Evolutionary conservation across 495 filamentous ascomycete species (phyloP), one percentile per base, ranked within the genome.

Genomic region (Xylaria grammica): DNA sequence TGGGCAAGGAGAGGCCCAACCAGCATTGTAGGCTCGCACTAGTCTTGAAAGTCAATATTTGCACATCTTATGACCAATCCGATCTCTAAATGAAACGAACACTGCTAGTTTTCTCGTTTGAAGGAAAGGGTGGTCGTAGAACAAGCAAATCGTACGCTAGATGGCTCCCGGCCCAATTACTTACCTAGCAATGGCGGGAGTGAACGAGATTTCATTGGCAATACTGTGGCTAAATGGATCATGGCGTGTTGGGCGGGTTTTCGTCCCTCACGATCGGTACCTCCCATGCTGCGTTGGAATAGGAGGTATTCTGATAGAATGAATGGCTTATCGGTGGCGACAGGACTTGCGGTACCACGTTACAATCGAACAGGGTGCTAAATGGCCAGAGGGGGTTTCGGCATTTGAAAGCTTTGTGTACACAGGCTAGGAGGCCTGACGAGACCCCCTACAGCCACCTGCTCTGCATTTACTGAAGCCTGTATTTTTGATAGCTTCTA

Each of bases 261-360:
- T 57, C 42, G 51, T 55, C 60, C 51, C 29, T 55, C 50, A 30
- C 40, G 34, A 48, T 49, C 51, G 27, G 60, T 63, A 30, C 20
- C 27, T 29, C 40, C 52, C 40, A 48, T 46, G 38, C 20, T 36
- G n/a, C 48, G 22, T 17, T 42, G n/a, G n/a, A 38, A 13, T 40
- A 30, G 24, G n/a, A 44, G 50, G 5, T 15, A 55, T 50, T 20
- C 38, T 17, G n/a, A n/a, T 38, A 46, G 20, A 38, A 44, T 32
- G 29, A 36, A 17, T 10, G 40, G 51, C 40, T 26, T 22, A 55
- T 45, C 11, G 55, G 50, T 55, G 60, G 60, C 29, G 42, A 54
- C 50, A 63, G 29, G 6, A 58, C 45, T 64, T 64, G 44, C 52
- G 24, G 62, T 64, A 58, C 53, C 44, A 64, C 62, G 62, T 64